Percentiles rank a stretch among this genome's conserved stretches.
Evolutionary conservation across 73 alveolate genomes (phyloP).

Genomic region (Paramecium tetraurelia): DNA sequence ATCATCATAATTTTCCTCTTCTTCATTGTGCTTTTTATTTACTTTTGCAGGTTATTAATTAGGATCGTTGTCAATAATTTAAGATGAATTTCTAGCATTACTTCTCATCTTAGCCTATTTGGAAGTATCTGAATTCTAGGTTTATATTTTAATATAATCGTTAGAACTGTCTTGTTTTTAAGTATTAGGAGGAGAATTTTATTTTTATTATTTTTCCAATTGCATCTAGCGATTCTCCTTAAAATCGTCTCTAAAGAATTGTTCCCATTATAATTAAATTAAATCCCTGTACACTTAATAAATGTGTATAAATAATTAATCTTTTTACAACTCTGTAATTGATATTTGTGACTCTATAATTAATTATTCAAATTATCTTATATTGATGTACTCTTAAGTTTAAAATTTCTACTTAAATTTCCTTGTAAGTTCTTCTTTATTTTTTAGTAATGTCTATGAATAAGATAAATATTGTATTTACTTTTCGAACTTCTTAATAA

Average conservation of each 20-base stretch:
- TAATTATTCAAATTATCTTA: not conserved
- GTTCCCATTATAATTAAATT: not conserved
- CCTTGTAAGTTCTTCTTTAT: not conserved
- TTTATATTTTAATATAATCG: not conserved
- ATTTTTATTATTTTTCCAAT: not conserved
- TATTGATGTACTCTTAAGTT: not conserved
- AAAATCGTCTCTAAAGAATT: not conserved
- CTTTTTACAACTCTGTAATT: not conserved
- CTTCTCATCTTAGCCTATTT: not conserved
- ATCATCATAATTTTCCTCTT: not conserved
- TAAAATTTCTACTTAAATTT: not conserved
- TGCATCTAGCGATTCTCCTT: not conserved
- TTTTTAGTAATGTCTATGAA: not conserved
- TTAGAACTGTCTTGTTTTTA: not conserved
- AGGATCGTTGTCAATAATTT: not conserved
- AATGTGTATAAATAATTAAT: not conserved
- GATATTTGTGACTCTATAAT: not conserved
- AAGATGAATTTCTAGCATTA: not conserved
- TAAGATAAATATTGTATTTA: not conserved
- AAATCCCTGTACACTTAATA: not conserved
- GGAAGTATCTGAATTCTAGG: not conserved
- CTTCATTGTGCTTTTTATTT: not conserved
- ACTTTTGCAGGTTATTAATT: not conserved
- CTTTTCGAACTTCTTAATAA: not conserved
- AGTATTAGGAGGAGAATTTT: not conserved